Conservation (phyloP, 2,329 filamentous ascomycete species). For the Scopulariopsis brevicaulis region DNA sequence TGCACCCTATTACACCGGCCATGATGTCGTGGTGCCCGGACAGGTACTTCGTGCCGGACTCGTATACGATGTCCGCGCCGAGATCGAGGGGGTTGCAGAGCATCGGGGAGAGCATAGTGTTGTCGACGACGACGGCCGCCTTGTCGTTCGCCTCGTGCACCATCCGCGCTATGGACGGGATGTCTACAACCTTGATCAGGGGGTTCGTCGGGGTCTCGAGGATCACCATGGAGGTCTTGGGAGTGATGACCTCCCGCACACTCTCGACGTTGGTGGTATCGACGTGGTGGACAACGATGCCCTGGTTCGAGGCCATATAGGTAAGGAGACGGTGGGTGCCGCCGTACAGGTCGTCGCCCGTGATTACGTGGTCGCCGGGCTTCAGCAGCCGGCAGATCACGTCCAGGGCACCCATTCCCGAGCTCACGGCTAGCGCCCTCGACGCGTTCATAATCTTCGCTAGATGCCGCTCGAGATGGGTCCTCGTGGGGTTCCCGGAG, state of each 20-base stretch:
- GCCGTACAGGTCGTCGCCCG: conserved; percentile 92
- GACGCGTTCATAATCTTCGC: conserved; percentile 98
- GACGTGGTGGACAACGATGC: conserved; percentile 90
- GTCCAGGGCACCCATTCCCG: conserved; percentile 94
- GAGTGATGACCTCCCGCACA: conserved; percentile 56
- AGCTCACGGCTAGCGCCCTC: conserved; percentile 84
- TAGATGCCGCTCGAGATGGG: conserved; percentile 89
- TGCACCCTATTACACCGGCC: conserved; percentile 92
- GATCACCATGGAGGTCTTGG: conserved; percentile 89
- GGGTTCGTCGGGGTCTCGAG: conserved; percentile 97
- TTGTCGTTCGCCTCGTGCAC: conserved; percentile 68
- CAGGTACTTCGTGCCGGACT: conserved; percentile 95
- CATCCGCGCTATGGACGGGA: conserved; percentile 64
- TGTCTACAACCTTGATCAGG: conserved; percentile 94
- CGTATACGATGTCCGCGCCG: conserved; percentile 92
- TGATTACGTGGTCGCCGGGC: conserved; percentile 93
- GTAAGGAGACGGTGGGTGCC: conserved; percentile 90
- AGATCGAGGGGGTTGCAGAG: conserved; percentile 88
- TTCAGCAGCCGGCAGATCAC: conserved; percentile 86
- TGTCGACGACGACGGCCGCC: conserved; percentile 85
- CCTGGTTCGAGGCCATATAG: conserved; percentile 79
- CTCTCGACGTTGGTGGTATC: conserved; percentile 74
- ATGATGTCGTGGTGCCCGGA: conserved; percentile 98
- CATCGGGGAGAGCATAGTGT: conserved; percentile 97
- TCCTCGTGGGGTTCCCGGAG: conserved; percentile 91